Evolutionary conservation across 1,284 basidiomycete species (phyloP).

Genomic region (Inonotus hispidus): DNA sequence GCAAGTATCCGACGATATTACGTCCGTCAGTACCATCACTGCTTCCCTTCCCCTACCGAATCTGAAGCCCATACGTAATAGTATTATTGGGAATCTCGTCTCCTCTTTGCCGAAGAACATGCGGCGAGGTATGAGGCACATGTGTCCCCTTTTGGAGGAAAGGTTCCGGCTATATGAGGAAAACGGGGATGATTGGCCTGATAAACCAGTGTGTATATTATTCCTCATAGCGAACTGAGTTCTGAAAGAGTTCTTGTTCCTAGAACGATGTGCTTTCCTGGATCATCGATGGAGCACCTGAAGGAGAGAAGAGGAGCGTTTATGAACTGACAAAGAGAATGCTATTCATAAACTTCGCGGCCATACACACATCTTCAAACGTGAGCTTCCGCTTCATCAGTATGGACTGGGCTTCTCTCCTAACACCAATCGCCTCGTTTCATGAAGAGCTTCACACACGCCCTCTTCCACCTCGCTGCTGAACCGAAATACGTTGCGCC

Average conservation of each 20-base stretch:
- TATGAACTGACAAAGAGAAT: constrained; percentile 22
- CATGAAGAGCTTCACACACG: constrained; percentile 31
- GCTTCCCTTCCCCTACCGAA: background rate
- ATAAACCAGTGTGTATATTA: constrained; percentile 18
- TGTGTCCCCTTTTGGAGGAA: constrained; percentile 24
- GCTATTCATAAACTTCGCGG: constrained; percentile 28
- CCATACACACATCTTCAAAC: constrained; percentile 29
- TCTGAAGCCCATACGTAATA: constrained; percentile 2
- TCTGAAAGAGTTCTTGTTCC: constrained; percentile 31
- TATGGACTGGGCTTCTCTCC: constrained; percentile 9
- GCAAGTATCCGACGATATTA: constrained; percentile 33
- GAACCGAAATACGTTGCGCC: constrained; percentile 36
- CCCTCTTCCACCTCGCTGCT: constrained; percentile 38
- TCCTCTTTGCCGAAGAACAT: constrained; percentile 14
- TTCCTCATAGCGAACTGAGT: background rate
- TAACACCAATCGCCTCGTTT: constrained; percentile 20
- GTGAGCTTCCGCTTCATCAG: constrained; percentile 20
- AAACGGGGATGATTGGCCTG: constrained; percentile 24
- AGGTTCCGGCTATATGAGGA: constrained; percentile 21
- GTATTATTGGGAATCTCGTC: constrained; percentile 20
- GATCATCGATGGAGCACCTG: constrained; percentile 16
- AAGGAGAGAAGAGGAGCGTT: constrained; percentile 5
- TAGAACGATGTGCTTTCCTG: constrained; percentile 14
- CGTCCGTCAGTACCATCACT: background rate
- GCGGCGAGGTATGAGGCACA: constrained; percentile 19